phyloP scores from a whole-genome alignment of 2,329 filamentous ascomycete species.

The Xylariaceae sp. region DNA sequence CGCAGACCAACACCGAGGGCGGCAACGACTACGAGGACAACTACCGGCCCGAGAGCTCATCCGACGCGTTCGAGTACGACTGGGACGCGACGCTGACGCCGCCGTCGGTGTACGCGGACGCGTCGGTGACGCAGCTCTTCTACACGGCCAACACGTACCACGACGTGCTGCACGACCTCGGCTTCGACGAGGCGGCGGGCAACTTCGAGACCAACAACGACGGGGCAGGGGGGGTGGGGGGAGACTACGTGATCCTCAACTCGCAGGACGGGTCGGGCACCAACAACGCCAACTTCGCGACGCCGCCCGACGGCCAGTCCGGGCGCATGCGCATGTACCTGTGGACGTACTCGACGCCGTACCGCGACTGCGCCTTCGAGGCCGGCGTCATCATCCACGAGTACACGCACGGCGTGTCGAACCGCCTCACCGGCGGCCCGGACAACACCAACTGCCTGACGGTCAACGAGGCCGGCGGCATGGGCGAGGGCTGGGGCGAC shows the following conservation, averaged over 20 bases:
- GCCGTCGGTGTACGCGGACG: conserved; percentile 39
- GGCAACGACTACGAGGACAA: conserved; percentile 37
- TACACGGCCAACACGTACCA: conserved; percentile 55
- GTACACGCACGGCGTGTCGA: conserved; percentile 49
- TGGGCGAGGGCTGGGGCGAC: conserved; percentile 45
- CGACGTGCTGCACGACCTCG: conserved; percentile 49
- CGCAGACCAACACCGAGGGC: conserved; percentile 43
- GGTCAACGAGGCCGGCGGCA: conserved; percentile 35
- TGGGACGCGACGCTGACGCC: conserved; percentile 28
- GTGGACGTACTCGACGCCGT: conserved; percentile 40
- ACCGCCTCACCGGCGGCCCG: conserved; percentile 51
- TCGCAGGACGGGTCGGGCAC: conserved; percentile 46
- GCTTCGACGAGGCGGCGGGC: conserved; percentile 50
- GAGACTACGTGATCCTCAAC: conserved; percentile 48
- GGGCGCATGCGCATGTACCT: conserved; percentile 54
- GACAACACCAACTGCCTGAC: conserved; percentile 41
- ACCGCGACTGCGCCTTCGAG: conserved; percentile 50
- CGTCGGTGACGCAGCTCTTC: conserved; percentile 52
- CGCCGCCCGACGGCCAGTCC: conserved; percentile 41
- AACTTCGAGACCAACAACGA: conserved; percentile 55
- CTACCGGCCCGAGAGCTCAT: conserved; percentile 38
- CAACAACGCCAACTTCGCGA: conserved; percentile 53
- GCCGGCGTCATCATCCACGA: conserved; percentile 54
- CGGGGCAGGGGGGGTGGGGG: conserved; percentile 40
- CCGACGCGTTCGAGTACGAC: conserved; percentile 39